Percentiles rank a stretch among this genome's conserved stretches.
Evolutionary conservation across 495 filamentous ascomycete species (phyloP).

Genomic region (Penicillium pulvis): DNA sequence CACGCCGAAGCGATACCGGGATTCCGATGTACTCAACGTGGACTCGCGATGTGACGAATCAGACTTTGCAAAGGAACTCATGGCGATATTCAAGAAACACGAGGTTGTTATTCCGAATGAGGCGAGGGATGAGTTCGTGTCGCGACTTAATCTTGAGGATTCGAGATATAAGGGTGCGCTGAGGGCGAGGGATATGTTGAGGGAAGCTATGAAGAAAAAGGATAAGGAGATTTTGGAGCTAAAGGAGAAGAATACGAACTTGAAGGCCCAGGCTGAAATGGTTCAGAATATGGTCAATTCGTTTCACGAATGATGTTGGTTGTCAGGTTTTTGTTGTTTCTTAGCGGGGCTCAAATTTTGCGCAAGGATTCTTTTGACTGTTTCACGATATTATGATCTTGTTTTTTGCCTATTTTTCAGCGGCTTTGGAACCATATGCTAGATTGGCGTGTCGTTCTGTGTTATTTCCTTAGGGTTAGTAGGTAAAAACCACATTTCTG

Average conservation of each 20-base stretch:
- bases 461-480: no score
- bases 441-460: no score
- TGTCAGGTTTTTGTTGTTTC: background rate
- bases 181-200: constrained; percentile 61
- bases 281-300: constrained; percentile 47
- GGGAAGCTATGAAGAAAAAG: constrained; percentile 61
- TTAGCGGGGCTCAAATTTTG: background rate
- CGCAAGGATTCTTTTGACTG: background rate
- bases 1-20: constrained; percentile 48
- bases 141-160: constrained; percentile 57
- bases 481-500: no score
- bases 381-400: background rate
- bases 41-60: constrained; percentile 38
- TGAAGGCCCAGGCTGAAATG: constrained; percentile 37
- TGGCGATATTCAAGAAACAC: constrained; percentile 52
- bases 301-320: background rate
- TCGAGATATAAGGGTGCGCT: constrained; percentile 57
- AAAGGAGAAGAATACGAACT: constrained; percentile 45
- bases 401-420: background rate
- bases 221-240: constrained; percentile 59
- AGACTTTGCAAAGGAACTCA: constrained; percentile 52
- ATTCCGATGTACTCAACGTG: constrained; percentile 27
- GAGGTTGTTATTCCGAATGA: constrained; percentile 43
- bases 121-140: constrained; percentile 44
- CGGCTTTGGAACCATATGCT: background rate